Evolutionary conservation across 2,329 filamentous ascomycete genomes (phyloP), one percentile per base, ranked within the genome.

Genomic region (Trichoderma breve): DNA sequence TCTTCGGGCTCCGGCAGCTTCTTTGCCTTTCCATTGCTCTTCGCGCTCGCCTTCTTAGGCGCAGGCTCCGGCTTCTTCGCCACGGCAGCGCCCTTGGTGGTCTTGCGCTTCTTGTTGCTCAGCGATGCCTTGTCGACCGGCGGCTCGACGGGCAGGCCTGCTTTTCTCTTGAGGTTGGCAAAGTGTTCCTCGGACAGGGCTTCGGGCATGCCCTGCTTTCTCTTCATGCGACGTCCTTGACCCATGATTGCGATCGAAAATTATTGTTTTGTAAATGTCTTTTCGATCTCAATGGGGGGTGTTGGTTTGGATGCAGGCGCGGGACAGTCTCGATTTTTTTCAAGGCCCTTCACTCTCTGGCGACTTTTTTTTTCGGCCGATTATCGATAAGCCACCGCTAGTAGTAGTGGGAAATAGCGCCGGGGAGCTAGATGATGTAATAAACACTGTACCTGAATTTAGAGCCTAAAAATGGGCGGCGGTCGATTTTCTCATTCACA

Each of bases 191-290:
- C 93, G 75, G 96, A 93, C 75, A 98, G 88, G 75, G 92, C 87
- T 78, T 92, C 89, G 69, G 96, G 96, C 75, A 92, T 87, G 71
- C 94, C 95, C 88, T 98, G 96, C 84, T 98, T 98, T 82, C 95
- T 93, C 65, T 73, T 73, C 91, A 98, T 97, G 78, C 95, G 93
- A 81, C 94, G 92, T 81, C 94, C 93, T 74, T 90, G 89, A 86
- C 94, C 95, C 95, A 97, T 97, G 79, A 81, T 90, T 80, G 80
- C 47, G 60, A 64, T 30, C 61, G 32, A 70, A 60, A 47, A 30
- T 39, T 65, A 36, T 24, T 39, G 26, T 26, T 26, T 8, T 39
- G 15, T 21, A 12, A 36, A 15, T 15, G 21, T 63, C 32, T 21
- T 61, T 53, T 60, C 30, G 28, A 36, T 67, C 39, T 28, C 64